Percentiles rank a stretch among this genome's conserved stretches.
phyloP scores from a whole-genome alignment of 768 basidiomycete genomes.

The Trametes cinnabarina region DNA sequence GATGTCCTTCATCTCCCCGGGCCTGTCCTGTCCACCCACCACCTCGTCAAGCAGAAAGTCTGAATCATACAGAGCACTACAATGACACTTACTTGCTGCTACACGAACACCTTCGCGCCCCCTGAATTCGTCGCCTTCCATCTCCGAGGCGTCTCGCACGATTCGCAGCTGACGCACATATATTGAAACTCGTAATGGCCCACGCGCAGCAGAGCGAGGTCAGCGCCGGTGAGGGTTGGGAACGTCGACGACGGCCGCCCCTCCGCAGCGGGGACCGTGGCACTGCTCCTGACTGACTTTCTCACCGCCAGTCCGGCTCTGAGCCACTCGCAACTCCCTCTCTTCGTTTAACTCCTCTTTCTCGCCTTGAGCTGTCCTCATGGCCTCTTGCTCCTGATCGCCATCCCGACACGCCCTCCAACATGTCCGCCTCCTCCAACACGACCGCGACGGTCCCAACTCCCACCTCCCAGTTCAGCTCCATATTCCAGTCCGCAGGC shows the following conservation, averaged over 20 bases:
- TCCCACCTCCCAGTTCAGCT: neutral
- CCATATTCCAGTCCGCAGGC: conserved; percentile 18
- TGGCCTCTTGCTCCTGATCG: conserved; percentile 1
- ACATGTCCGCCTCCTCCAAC: neutral
- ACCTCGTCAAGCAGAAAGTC: no score
- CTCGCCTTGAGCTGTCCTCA: neutral
- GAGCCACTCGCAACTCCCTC: neutral
- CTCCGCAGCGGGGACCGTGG: conserved; percentile 7
- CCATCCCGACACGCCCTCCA: neutral
- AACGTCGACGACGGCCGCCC: neutral
- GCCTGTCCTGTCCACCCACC: no score
- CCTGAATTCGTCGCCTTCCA: neutral
- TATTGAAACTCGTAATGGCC: neutral
- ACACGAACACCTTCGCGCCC: no score
- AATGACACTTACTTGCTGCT: no score
- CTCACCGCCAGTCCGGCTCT: neutral
- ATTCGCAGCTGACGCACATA: neutral
- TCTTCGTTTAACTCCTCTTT: neutral
- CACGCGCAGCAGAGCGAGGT: neutral
- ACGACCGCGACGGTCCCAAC: neutral
- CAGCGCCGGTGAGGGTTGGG: neutral
- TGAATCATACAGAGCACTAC: no score
- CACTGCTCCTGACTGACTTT: neutral
- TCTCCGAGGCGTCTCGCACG: neutral
- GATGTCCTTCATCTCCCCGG: no score